Base-by-base conservation (phyloP, 306 rosid genomes). In the Vigna mungo region DNA sequence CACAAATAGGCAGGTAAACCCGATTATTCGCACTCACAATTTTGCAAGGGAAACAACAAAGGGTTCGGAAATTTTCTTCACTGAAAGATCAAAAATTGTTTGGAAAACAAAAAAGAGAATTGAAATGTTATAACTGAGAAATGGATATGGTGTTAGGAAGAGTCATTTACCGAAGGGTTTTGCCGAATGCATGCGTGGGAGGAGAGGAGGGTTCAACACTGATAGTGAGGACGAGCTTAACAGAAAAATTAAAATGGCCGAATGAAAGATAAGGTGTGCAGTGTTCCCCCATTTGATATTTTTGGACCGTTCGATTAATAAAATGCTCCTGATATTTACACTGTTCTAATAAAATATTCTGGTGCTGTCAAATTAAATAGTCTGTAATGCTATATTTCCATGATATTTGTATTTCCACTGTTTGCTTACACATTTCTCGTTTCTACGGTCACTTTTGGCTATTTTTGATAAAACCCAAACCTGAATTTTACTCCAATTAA, bases 151-250 rank as follows among this genome's bases (percentile, higher is more conserved):
- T 41, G 11, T 25, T 16, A 43, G 55, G 12, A 25, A 4, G 3
- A 15, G 82, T 68, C 47, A 68, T 76, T 68, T 78, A 78, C 82
- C 82, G 1, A 54, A 44, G 14, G 20, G 44, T 53, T 30, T 14
- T 18, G 75, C 18, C 2, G 46, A 9, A 54, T 54, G 60, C 60
- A 54, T 71, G 61, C 37, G 71, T 11, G n/a, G 51, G 48, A 48
- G 62, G 1, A 64, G 55, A 52, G 7, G 43, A 36, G 21, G 21
- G 49, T 44, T 44, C 48, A 44, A 44, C 49, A 12, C 1, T 41
- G 1, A 9, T 12, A 41, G 46, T 9, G 46, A 41, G 49, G 16
- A 44, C 13, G 49, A 12, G 49, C 15, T 15, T 44, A 3, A 10
- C 25, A 2, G 49, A 64, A 59, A 37, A 9, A 15, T 11, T 2